Base-by-base conservation (phyloP, 768 basidiomycete genomes). In the Dioszegia hungarica region DNA sequence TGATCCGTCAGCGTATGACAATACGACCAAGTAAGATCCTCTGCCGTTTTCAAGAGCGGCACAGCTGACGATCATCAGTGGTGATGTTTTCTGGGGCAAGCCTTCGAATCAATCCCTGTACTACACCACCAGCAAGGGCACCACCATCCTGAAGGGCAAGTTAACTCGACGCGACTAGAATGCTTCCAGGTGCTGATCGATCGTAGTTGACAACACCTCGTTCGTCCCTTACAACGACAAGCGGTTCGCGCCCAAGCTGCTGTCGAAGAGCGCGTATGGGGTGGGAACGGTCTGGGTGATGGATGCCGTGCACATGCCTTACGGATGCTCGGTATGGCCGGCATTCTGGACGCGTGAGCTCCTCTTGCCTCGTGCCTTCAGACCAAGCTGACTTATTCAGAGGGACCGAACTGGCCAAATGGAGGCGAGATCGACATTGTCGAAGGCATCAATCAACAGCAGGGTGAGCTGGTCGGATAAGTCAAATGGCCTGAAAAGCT, bases 391-490 rank as follows among this genome's bases (percentile, higher is more conserved):
- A 49, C 25, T 15, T 11, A 39, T 8, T 3, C 48, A 73, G 57
- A 73, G 63, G 72, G 61, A 49, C 22, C 58, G 12, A 59, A 59
- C 45, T 66, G 69, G 71, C 67, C 67, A 29, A 22, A 41, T 15
- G 62, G 59, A 1, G 71, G 71, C 14, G 86, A 88, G 69, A 86
- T 87, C 59, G 90, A 91, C 73, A 87, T 86, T 10, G 82, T 91
- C 57, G 89, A 92, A 73, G 86, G 84, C 31, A 85, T 91, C 60
- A 91, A 92, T 75, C 70, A 81, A 46, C 81, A 81, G 38, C 49
- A 51, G 25, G 49, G 49, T 51, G 36, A 38, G 49, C 28, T 5
- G 20, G 25, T 8, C 33, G 11, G 2, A 6, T 20, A 17, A 38
- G 14, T 5, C 27, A 15, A 17, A 12, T 14, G 22, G 20, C 9